Percentiles rank a stretch among this genome's conserved stretches.
Conservation (phyloP, 176 grass and related monocot species). For the Saccharum officinarum region DNA sequence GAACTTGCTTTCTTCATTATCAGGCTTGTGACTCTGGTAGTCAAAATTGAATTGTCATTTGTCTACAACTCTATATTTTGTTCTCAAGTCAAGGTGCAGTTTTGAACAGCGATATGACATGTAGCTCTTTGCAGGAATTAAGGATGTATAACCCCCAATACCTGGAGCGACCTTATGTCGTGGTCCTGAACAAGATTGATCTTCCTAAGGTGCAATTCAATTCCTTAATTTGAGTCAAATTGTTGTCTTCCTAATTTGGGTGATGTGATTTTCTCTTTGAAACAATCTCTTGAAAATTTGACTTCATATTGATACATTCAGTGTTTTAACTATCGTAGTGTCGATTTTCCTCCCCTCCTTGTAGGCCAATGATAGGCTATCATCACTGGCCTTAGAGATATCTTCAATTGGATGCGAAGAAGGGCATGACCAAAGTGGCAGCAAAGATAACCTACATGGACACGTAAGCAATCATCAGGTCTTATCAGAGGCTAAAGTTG, state of each 20-base stretch:
- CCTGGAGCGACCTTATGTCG: constrained; percentile 80
- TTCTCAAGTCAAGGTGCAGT: not conserved
- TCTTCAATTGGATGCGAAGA: constrained; percentile 73
- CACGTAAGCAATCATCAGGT: constrained; percentile 3
- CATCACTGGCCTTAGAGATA: constrained; percentile 68
- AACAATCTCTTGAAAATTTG: not conserved
- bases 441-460: constrained; percentile 22
- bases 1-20: not conserved
- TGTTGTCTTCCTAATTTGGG: not conserved
- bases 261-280: not conserved
- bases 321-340: not conserved
- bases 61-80: constrained; percentile 20
- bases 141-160: constrained; percentile 98
- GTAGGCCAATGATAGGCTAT: constrained; percentile 75
- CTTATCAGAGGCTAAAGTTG: constrained; percentile 30
- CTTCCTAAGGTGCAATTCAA: constrained; percentile 64
- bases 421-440: constrained; percentile 30
- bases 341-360: not conserved
- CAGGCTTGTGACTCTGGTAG: not conserved
- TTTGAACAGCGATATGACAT: not conserved
- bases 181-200: constrained; percentile 98
- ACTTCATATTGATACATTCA: not conserved
- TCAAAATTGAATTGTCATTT: constrained; percentile 1
- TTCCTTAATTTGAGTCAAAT: constrained; percentile 9
- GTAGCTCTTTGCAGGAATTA: constrained; percentile 70